These are phyloP conservation scores for Volutella citrinella DNA, from an alignment of 2,329 filamentous ascomycete genomes.

Conservation along the genomic window DNA sequence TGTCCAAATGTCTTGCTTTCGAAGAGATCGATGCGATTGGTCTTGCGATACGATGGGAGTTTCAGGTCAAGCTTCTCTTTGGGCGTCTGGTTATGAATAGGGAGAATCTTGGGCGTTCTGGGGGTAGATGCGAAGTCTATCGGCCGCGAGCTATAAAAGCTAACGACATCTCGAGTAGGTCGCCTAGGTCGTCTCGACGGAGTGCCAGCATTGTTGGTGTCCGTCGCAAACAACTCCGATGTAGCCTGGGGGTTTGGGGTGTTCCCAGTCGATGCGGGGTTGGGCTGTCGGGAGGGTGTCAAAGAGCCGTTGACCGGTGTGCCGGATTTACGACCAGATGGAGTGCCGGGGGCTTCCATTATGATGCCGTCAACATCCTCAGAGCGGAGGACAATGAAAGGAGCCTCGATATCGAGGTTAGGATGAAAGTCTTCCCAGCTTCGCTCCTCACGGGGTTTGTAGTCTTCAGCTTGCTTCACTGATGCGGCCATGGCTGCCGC, in stretches of 20 bases:
- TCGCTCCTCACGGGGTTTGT: slow-evolving; percentile 94
- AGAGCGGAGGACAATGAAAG: slow-evolving; percentile 74
- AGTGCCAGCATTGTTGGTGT: slow-evolving; percentile 29
- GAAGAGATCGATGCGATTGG: slow-evolving; percentile 75
- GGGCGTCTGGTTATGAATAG: slow-evolving; percentile 74
- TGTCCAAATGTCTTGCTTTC: slow-evolving; percentile 84
- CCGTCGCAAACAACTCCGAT: slow-evolving; percentile 29
- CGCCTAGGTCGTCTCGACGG: slow-evolving; percentile 39
- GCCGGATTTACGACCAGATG: slow-evolving; percentile 27
- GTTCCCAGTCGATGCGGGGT: slow-evolving; percentile 40
- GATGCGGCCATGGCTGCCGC: slow-evolving; percentile 86
- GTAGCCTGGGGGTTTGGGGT: slow-evolving; percentile 38
- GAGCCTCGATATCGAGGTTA: slow-evolving; percentile 83
- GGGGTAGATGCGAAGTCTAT: slow-evolving; percentile 43
- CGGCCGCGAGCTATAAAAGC: slow-evolving; percentile 51
- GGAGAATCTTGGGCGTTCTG: slow-evolving; percentile 63
- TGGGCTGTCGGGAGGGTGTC: slow-evolving; percentile 46
- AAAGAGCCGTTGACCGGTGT: slow-evolving; percentile 37
- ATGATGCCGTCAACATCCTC: slow-evolving; percentile 79
- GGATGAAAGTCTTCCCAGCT: slow-evolving; percentile 98
- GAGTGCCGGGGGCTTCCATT: slow-evolving; percentile 35
- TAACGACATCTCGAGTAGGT: slow-evolving; percentile 48
- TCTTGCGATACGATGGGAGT: slow-evolving; percentile 69
- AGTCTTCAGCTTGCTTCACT: slow-evolving; percentile 88
- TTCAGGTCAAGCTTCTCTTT: slow-evolving; percentile 79